Evolutionary conservation across 75 land plant species (phyloP), one percentile per base, ranked within the genome.

Genomic region (Chamaecyparis obtusa): DNA sequence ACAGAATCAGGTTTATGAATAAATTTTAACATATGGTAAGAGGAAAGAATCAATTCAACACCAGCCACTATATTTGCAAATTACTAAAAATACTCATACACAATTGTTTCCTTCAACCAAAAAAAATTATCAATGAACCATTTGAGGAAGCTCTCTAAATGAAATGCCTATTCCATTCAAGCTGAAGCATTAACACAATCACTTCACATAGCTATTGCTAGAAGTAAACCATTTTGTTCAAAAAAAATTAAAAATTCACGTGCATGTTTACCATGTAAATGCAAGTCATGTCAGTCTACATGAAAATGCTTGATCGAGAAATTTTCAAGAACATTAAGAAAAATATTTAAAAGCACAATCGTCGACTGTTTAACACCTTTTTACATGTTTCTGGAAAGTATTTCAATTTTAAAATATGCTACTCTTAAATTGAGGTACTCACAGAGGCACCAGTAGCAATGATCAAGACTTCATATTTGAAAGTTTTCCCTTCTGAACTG

Each of bases 401-500:
- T 86, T 51, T 35, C 44, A 39, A 51, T 27, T 16, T 37, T 24
- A 33, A 56, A 54, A 44, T 37, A 7, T 54, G 32, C 46, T 11
- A 48, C 9, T 32, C 55, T 16, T 46, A 54, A 4, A 84, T 21
- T 81, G 11, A 43, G 27, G 56, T 83, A 86, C 95, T 84, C 91
- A 98, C 99, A 8, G 99, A 91, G 9, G 99, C 91, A 80, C 99
- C 99, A 76, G 99, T 98, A 57, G 99, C 97, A 93, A 96, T 91
- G 69, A 97, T 87, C 89, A 98, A 90, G 43, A 83, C 86, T 1
- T 90, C 93, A 86, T 93, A 98, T 81, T 92, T 90, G 87, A 93
- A 98, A 21, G 88, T 87, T 84, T 80, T 87, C 56, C 96, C 97
- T 86, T 92, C 85, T 78, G 93, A 89, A 84, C 94, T 96, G 11